Evolutionary conservation across 345 rosid species (phyloP), one percentile per base, ranked within the genome.

Genomic region (Zanthoxylum bungeanum): DNA sequence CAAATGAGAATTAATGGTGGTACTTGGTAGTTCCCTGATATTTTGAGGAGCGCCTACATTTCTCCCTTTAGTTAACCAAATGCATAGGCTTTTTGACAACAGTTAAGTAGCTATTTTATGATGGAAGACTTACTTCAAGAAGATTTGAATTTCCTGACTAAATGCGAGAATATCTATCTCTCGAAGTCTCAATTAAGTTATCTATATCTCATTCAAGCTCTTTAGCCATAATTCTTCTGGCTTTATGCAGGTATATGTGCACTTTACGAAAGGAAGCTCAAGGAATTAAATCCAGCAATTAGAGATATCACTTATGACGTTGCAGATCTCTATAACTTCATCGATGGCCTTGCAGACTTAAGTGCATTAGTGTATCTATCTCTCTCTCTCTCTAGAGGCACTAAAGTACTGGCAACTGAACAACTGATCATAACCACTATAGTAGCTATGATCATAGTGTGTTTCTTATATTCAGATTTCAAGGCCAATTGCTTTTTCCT

Each of bases 321-420:
- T 76, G 69, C 77, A 42, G 96, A 92, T 81, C 98, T 92, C 40
- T 90, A 87, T 89, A 90, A 85, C 77, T 92, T 87, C 55, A 87
- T 92, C 30, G 98, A 92, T 58, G 98, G 98, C 69, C 93, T 92
- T 66, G 81, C 88, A 21, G 98, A 92, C 87, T 66, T 92, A 90
- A 92, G 96, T 68, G 96, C 96, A 50, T 73, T 92, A 85, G 96
- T 92, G 98, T 92, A 81, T 74, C 70, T 75, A 68, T 78, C 84
- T 37, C 80, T 58, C 75, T 44, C 60, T 34, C 57, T 42, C 56
- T 46, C 25, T 24, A 17, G 11, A 36, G n/a, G 12, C 64, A 71
- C 49, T 17, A 16, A 44, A 19, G 56, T 68, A 40, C 60, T 39
- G 19, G 39, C 55, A 22, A 50, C 37, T 21, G 55, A 56, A 40